Evolutionary conservation across 352 stramenopile genomes (phyloP), one percentile per base, ranked within the genome.

Genomic region (Thalassiosira sp.): DNA sequence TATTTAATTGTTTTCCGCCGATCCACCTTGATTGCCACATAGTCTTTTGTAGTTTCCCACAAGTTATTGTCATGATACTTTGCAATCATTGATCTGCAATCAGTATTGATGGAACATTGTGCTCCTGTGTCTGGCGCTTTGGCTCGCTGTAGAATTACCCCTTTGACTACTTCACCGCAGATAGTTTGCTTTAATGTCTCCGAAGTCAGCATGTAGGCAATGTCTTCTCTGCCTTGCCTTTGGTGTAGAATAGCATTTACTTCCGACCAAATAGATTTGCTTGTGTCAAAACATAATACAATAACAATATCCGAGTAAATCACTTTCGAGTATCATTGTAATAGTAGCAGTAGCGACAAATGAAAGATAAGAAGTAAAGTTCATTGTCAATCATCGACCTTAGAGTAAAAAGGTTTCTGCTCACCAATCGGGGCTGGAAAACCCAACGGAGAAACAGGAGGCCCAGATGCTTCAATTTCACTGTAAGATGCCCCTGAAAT

Each of bases 1-100:
- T 45, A 20, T 18, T 59, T 1, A 37, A 77, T 70, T 2, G 42
- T 45, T 16, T 46, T 51, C 25, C 68, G 33, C 6, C 43, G 18
- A 54, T 68, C 62, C 40, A 73, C 35, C 60, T 79, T 79, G 10
- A 79, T 68, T 24, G 53, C 60, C 6, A 79, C 70, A 51, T 46
- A 64, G 18, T 70, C 22, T 27, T 62, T 18, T 1, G 61, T 72
- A 10, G 5, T 48, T 6, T 59, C 16, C 67, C 67, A 76, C 20
- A 70, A 18, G 42, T 58, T n/a, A n/a, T n/a, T 45, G 8, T n/a
- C n/a, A 11, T 16, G 7, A 28, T 57, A 37, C 24, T 40, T 10
- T 37, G 31, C 3, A 37, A 37, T 37, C 3, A 8, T 37, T 37
- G 31, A 8, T 3, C 31, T 37, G 3, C 8, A 8, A 3, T 37